phyloP scores from a whole-genome alignment of 768 basidiomycete species.

The Tubosaeta sp. region DNA sequence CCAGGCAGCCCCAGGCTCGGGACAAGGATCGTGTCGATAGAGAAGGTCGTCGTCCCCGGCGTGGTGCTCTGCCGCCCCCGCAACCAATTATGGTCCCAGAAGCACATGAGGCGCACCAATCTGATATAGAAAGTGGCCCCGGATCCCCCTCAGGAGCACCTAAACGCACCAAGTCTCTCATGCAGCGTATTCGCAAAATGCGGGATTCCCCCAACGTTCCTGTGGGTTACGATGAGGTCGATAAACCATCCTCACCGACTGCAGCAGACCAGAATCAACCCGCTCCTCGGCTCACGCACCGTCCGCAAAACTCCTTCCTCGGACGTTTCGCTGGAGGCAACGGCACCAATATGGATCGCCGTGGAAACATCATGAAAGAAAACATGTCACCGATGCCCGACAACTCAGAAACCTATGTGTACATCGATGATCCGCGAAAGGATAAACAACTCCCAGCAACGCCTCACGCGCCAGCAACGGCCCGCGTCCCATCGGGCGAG shows the following conservation, averaged over 20 bases:
- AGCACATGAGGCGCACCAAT: constrained; percentile 39
- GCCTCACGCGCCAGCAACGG: constrained; percentile 29
- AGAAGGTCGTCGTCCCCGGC: constrained; percentile 37
- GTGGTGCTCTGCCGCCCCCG: constrained; percentile 66
- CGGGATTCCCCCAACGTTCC: constrained; percentile 83
- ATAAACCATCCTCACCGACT: constrained; percentile 44
- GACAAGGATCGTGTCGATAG: constrained; percentile 34
- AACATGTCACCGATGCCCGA: constrained; percentile 29
- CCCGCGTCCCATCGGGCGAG: constrained; percentile 26
- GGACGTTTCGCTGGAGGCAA: constrained; percentile 57
- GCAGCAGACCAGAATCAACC: constrained; percentile 28
- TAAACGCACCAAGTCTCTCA: constrained; percentile 76
- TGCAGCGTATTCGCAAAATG: constrained; percentile 88
- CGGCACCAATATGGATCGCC: constrained; percentile 25
- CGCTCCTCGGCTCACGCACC: constrained; percentile 57
- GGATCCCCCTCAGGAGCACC: constrained; percentile 46
- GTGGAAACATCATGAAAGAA: constrained; percentile 36
- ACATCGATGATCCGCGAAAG: constrained; percentile 48
- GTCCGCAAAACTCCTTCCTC: constrained; percentile 69
- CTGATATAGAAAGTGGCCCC: constrained; percentile 33
- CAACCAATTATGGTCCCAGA: constrained; percentile 81
- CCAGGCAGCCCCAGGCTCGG: constrained; percentile 23
- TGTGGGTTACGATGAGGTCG: constrained; percentile 41
- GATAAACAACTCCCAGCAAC: constrained; percentile 55
- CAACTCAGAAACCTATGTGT: constrained; percentile 56